A percentile compares a stretch with the other conserved stretches of the same genome.
Conservation (phyloP, 495 filamentous ascomycete genomes). For the Annulohypoxylon moriforme region DNA sequence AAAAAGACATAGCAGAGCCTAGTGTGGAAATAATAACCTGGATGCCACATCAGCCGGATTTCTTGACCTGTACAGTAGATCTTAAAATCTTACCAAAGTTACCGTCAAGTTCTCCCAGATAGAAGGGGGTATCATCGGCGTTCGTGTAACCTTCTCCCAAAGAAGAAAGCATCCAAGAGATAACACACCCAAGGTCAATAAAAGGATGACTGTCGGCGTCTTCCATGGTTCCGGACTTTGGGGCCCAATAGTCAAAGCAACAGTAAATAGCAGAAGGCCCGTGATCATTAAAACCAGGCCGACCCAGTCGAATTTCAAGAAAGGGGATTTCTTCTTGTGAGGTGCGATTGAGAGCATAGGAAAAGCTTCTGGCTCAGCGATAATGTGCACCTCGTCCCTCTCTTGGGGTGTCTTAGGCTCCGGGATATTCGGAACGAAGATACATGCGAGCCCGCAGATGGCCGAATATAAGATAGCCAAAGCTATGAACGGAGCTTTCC, state of each 20-base stretch:
- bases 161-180: slow-evolving; percentile 63
- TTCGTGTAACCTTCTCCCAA: slow-evolving; percentile 60
- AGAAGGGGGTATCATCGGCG: slow-evolving; percentile 50
- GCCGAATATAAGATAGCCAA: slow-evolving; percentile 62
- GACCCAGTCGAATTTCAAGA: slow-evolving; percentile 51
- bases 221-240: slow-evolving; percentile 64
- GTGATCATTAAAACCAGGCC: slow-evolving; percentile 47
- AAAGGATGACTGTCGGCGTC: slow-evolving; percentile 66
- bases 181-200: slow-evolving; percentile 65
- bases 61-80: neutral
- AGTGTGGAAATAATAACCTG: slow-evolving; percentile 48
- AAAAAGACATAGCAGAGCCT: slow-evolving; percentile 53
- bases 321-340: slow-evolving; percentile 54
- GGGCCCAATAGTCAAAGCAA: slow-evolving; percentile 49
- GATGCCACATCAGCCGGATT: slow-evolving; percentile 4
- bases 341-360: slow-evolving; percentile 65
- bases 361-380: slow-evolving; percentile 62
- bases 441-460: slow-evolving; percentile 38
- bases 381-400: slow-evolving; percentile 52
- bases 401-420: slow-evolving; percentile 28
- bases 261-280: slow-evolving; percentile 50
- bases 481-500: slow-evolving; percentile 69
- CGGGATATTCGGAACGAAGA: slow-evolving; percentile 43
- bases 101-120: slow-evolving; percentile 51
- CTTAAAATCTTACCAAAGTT: slow-evolving; percentile 42